Evolutionary conservation across 1,284 basidiomycete genomes (phyloP), one percentile per base, ranked within the genome.

Genomic region (Abortiporus biennis): DNA sequence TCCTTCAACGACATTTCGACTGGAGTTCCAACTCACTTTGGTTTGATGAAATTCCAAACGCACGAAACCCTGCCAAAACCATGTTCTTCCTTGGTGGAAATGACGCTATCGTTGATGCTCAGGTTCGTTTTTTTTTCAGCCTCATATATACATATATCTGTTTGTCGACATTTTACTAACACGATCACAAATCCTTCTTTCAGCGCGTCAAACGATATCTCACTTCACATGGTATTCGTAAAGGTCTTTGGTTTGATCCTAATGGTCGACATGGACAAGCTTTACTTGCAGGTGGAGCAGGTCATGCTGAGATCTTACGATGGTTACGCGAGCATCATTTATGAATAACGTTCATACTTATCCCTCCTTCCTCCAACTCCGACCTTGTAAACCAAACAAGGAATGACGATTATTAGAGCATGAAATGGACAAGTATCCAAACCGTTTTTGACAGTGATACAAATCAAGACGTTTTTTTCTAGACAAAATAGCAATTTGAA

Each of bases 21-120:
- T 93, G 89, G 91, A 72, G 79, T 23, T 78, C 85, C n/a, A 95
- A 95, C 58, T 83, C 87, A 4, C 69, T 95, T 11, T 94, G 86
- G 77, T 85, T 80, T 47, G 87, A 92, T 60, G 87, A 94, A 53
- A 92, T 94, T 33, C 90, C 90, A 0, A 72, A 86, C 53, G 80
- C 81, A 11, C 64, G 71, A 30, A 76, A 87, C 57, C 72, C 74
- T 1, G 52, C 64, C 42, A 71, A 78, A 63, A 70, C 76, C 12
- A 53, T 83, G 41, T 85, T 89, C 58, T 72, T 93, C 50, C 67
- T 95, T 12, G 88, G 89, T 17, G 88, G 85, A 1, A 74, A 80
- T 50, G 92, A 95, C 52, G 72, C 72, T 19, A 89, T 96, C 52
- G 65, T 94, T 36, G 76, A 87, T 54, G 75, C 87, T 3, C 64